A percentile compares a stretch with the other conserved stretches of the same genome.
phyloP scores from a whole-genome alignment of 371 early-diverging fungal species.

The Rhizopus sp. region DNA sequence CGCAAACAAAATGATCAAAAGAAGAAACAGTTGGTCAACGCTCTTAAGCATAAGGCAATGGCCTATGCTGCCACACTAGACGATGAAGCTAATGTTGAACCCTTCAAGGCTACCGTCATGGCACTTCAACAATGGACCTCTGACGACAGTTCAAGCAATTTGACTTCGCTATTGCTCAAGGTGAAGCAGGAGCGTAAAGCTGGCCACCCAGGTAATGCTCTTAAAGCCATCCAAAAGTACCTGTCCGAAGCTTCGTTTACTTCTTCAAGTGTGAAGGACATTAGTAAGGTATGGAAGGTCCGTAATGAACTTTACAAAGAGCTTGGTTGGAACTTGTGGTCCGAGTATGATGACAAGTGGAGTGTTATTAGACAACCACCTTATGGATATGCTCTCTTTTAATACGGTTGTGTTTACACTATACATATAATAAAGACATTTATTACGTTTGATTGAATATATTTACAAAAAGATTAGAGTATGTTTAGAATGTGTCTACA shows the following conservation, averaged over 20 bases:
- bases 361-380: slow-evolving; percentile 53
- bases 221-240: slow-evolving; percentile 68
- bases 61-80: slow-evolving; percentile 51
- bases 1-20: slow-evolving; percentile 73
- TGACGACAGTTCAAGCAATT: slow-evolving; percentile 21
- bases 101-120: slow-evolving; percentile 39
- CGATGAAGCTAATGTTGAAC: slow-evolving; percentile 27
- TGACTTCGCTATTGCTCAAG: slow-evolving; percentile 49
- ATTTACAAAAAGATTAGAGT: too few relatives aligned
- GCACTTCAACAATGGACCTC: slow-evolving; percentile 51
- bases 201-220: slow-evolving; percentile 62
- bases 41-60: slow-evolving; percentile 61
- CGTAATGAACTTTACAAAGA: slow-evolving; percentile 49
- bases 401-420: slow-evolving; percentile 5
- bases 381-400: slow-evolving; percentile 58
- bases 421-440: too few relatives aligned
- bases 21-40: slow-evolving; percentile 65
- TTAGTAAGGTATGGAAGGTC: slow-evolving; percentile 43
- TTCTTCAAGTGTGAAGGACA: slow-evolving; percentile 41
- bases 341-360: slow-evolving; percentile 59
- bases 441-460: too few relatives aligned
- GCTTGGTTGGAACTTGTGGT: slow-evolving; percentile 61
- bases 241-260: slow-evolving; percentile 54
- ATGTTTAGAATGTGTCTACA: not conserved
- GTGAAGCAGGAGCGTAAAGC: slow-evolving; percentile 55